Conservation (phyloP, 1,284 basidiomycete species). For the Microbotryomycetes sp. region DNA sequence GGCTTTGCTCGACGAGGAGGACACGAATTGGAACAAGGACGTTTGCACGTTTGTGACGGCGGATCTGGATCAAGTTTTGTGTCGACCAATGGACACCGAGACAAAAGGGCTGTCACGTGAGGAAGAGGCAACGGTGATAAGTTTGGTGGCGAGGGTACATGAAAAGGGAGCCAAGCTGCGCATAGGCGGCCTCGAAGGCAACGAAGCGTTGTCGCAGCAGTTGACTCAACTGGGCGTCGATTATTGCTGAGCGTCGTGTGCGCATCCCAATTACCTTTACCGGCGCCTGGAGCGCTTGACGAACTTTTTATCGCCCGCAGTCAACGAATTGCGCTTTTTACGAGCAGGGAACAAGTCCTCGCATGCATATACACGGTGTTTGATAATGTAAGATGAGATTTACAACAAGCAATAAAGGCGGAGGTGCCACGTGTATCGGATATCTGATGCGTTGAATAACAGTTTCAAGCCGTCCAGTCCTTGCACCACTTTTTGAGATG, state of each 20-base stretch:
- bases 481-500: slow-evolving; percentile 30
- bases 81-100: not conserved
- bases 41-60: not conserved
- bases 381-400: too few species aligned
- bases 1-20: not conserved
- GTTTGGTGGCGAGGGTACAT: not conserved
- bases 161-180: not conserved
- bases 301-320: too few species aligned
- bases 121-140: not conserved
- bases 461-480: slow-evolving; percentile 28
- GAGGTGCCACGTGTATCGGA: too few species aligned
- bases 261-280: too few species aligned
- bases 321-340: too few species aligned
- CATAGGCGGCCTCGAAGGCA: not conserved
- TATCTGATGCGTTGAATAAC: too few species aligned
- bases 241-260: not conserved
- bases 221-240: not conserved
- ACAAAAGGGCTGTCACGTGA: too few species aligned
- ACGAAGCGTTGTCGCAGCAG: not conserved
- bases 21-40: not conserved
- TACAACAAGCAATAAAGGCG: too few species aligned
- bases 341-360: too few species aligned
- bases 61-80: not conserved
- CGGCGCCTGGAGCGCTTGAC: too few species aligned
- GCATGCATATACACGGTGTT: too few species aligned